These are phyloP conservation scores for Potentilla sterilis DNA, from an alignment of 306 rosid genomes.

Conservation along the genomic window DNA sequence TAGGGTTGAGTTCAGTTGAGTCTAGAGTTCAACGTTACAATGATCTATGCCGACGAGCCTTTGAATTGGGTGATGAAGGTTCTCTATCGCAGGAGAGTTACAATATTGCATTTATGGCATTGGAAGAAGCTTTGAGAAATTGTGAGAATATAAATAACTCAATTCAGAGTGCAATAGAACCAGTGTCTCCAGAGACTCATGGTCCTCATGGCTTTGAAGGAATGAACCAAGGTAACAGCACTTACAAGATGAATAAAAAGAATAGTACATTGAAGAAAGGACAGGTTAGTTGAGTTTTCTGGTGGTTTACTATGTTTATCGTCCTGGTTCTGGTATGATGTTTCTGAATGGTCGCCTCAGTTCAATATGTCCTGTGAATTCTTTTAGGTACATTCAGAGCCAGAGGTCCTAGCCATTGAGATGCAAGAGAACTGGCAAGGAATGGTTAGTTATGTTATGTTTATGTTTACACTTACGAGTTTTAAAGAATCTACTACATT, in stretches of 20 bases:
- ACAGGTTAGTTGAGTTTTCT: slow-evolving; percentile 33
- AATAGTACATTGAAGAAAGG: slow-evolving; percentile 25
- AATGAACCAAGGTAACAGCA: slow-evolving; percentile 27
- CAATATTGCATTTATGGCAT: slow-evolving; percentile 34
- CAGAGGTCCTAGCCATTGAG: slow-evolving; percentile 23
- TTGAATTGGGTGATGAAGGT: slow-evolving; percentile 48
- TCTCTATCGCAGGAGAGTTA: slow-evolving; percentile 49
- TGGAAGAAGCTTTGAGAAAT: slow-evolving; percentile 46
- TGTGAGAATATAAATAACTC: slow-evolving; percentile 34
- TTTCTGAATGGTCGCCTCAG: background rate
- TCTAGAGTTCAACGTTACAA: slow-evolving; percentile 37
- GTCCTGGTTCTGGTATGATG: background rate
- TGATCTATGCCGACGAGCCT: slow-evolving; percentile 35
- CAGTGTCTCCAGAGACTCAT: slow-evolving; percentile 26
- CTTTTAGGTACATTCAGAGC: slow-evolving; percentile 29
- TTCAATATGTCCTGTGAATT: slow-evolving; percentile 12
- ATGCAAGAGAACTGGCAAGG: slow-evolving; percentile 42
- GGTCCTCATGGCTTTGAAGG: slow-evolving; percentile 28
- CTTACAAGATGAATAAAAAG: slow-evolving; percentile 25
- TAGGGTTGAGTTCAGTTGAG: slow-evolving; percentile 14
- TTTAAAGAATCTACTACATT: background rate
- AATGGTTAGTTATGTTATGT: slow-evolving; percentile 30
- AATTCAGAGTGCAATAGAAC: slow-evolving; percentile 24
- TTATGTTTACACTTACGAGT: background rate
- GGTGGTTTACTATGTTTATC: background rate